Evolutionary conservation across 169 alveolate genomes (phyloP).

Genomic region (Cryptosporidium canis): DNA sequence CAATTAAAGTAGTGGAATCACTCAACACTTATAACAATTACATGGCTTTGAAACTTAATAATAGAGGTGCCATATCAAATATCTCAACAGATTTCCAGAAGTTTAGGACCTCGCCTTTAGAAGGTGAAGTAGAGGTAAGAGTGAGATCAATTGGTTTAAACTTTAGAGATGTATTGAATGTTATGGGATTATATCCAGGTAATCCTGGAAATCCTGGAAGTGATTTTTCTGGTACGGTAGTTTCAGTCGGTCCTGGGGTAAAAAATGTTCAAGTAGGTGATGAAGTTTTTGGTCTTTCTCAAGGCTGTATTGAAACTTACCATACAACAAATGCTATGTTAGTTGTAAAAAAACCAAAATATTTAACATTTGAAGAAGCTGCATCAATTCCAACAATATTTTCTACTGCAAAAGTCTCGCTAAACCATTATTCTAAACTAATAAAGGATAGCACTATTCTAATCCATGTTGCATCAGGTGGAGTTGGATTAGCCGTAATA

Average conservation of each 20-base stretch:
- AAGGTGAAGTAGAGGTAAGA: slow-evolving; percentile 70
- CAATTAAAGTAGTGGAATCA: slow-evolving; percentile 10
- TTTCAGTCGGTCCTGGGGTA: slow-evolving; percentile 63
- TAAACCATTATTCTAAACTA: slow-evolving; percentile 47
- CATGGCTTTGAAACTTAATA: not conserved
- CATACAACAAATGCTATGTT: slow-evolving; percentile 56
- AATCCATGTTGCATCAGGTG: slow-evolving; percentile 80
- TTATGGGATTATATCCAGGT: slow-evolving; percentile 79
- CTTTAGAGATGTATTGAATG: slow-evolving; percentile 77
- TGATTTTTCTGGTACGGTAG: slow-evolving; percentile 77
- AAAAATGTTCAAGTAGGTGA: slow-evolving; percentile 67
- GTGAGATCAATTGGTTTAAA: slow-evolving; percentile 78
- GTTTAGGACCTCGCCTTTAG: slow-evolving; percentile 10
- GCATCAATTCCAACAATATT: slow-evolving; percentile 73
- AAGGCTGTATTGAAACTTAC: slow-evolving; percentile 63
- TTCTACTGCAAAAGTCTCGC: slow-evolving; percentile 53
- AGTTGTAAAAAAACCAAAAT: slow-evolving; percentile 50
- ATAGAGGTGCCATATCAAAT: slow-evolving; percentile 63
- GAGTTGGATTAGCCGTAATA: slow-evolving; percentile 80
- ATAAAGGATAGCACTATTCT: slow-evolving; percentile 67
- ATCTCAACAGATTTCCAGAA: not conserved
- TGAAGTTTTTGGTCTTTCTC: slow-evolving; percentile 75
- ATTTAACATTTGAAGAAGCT: slow-evolving; percentile 54
- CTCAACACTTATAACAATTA: not conserved
- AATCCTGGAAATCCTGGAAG: slow-evolving; percentile 76